Evolutionary conservation across 345 rosid species (phyloP), one percentile per base, ranked within the genome.

Genomic region (Lagerstroemia speciosa): DNA sequence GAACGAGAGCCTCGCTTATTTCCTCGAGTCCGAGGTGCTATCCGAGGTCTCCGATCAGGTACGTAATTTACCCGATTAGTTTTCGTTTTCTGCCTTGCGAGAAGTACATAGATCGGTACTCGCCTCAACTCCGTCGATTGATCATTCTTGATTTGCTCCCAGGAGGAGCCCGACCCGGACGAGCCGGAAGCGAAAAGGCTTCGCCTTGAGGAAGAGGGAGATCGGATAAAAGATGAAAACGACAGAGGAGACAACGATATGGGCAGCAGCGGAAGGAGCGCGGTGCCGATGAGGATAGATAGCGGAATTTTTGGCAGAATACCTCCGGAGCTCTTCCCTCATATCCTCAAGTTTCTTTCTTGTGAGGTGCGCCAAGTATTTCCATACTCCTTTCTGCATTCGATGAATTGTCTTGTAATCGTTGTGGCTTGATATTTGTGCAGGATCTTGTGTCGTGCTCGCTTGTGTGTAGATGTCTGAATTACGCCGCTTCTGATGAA

Each of bases 401-500:
- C 27, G 14, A 27, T 19, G 65, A 30, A 26, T 58, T 58, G 19
- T 34, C 34, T 29, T 26, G 10, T 20, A 26, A 62, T 8, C 19
- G 12, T 36, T 30, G 40, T 48, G 34, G 50, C 20, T 32, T 27
- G 41, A 46, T 50, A 3, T 3, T n/a, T 38, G 36, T 67, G 61
- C 84, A 91, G 98, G 98, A 93, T 84, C 97, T 93, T 66, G 75
- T 93, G 61, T 81, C 97, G 9, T 91, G 98, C 75, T 86, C 97
- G 32, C 72, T 85, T 77, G 96, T 80, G n/a, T 93, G 97, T 77
- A 93, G 77, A 79, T 89, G 83, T 74, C 79, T 93, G 62, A 91
- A 81, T 69, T 78, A 46, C 69, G 97, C 92, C 38, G 96, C 97
- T 6, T 78, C 92, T 32, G 98, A 93, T 71, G 98, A 93, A 79